Evolutionary conservation across 768 basidiomycete genomes (phyloP).

Genomic region (Naganishia kalamii): DNA sequence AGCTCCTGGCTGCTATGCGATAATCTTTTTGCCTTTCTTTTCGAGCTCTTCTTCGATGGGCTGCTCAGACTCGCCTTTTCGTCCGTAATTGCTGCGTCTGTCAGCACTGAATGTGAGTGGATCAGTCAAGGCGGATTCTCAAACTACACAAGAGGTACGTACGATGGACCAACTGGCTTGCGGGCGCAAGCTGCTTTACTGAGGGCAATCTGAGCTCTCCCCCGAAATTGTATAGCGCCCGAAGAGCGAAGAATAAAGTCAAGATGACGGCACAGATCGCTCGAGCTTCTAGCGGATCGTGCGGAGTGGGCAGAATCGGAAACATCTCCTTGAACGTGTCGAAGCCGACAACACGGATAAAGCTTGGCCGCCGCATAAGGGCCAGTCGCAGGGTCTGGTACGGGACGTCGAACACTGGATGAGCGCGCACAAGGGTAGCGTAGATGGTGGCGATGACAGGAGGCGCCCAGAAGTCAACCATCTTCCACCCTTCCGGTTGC

Average conservation of each 20-base stretch:
- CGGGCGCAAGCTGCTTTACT: too few relatives aligned
- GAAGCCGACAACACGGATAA: constrained; percentile 53
- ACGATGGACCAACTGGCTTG: background rate
- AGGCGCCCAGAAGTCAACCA: constrained; percentile 78
- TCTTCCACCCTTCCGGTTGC: constrained; percentile 74
- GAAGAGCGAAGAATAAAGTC: constrained; percentile 56
- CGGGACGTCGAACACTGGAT: constrained; percentile 57
- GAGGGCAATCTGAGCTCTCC: background rate
- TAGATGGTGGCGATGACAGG: constrained; percentile 70
- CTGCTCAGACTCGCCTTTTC: background rate
- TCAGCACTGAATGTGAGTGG: background rate
- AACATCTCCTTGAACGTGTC: constrained; percentile 47
- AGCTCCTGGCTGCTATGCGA: background rate
- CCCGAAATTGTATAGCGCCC: constrained; percentile 62
- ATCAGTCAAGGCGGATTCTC: background rate
- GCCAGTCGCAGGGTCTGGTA: constrained; percentile 2
- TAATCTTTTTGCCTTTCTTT: constrained; percentile 7
- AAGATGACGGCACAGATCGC: constrained; percentile 67
- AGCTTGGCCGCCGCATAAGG: constrained; percentile 52
- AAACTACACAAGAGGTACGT: background rate
- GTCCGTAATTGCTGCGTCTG: too few relatives aligned
- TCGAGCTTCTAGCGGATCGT: constrained; percentile 50
- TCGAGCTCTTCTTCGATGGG: constrained; percentile 11
- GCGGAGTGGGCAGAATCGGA: constrained; percentile 49
- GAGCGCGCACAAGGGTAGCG: constrained; percentile 75